Evolutionary conservation across 208 protist species (phyloP).

Genomic region (Leishmania amazonensis): DNA sequence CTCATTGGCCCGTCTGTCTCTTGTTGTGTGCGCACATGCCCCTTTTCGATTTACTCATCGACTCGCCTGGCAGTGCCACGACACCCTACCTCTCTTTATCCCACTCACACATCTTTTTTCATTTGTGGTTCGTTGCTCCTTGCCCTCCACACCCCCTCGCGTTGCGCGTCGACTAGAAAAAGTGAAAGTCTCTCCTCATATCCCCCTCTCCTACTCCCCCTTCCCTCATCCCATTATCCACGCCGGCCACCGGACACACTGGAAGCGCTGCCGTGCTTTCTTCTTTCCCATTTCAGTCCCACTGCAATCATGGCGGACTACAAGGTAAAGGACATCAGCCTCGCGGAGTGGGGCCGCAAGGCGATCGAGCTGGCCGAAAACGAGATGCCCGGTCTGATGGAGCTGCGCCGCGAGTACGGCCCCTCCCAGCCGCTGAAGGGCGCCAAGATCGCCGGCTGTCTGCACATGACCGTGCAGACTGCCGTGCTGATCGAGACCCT

Average conservation of each 20-base stretch:
- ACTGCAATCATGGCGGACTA: constrained; percentile 84
- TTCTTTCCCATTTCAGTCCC: background rate
- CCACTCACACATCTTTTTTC: background rate
- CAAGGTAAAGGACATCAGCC: constrained; percentile 97
- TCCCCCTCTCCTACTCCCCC: background rate
- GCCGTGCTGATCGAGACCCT: constrained; percentile 99
- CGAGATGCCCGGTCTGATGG: constrained; percentile 99
- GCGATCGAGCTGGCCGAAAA: constrained; percentile 98
- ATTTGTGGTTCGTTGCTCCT: background rate
- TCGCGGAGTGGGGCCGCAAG: constrained; percentile 98
- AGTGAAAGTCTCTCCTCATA: background rate
- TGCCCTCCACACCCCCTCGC: background rate
- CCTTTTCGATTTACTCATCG: background rate
- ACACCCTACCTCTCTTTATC: background rate
- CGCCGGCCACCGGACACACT: background rate
- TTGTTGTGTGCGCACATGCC: background rate
- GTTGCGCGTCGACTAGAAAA: background rate
- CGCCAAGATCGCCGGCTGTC: constrained; percentile 97
- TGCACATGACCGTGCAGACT: constrained; percentile 99
- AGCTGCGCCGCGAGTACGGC: constrained; percentile 92
- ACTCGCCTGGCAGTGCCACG: background rate
- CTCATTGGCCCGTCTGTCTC: background rate
- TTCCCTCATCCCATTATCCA: background rate
- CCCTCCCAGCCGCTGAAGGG: constrained; percentile 95
- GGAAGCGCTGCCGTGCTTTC: background rate